phyloP scores from a whole-genome alignment of 2,329 filamentous ascomycete species.

The Fusarium palustre region DNA sequence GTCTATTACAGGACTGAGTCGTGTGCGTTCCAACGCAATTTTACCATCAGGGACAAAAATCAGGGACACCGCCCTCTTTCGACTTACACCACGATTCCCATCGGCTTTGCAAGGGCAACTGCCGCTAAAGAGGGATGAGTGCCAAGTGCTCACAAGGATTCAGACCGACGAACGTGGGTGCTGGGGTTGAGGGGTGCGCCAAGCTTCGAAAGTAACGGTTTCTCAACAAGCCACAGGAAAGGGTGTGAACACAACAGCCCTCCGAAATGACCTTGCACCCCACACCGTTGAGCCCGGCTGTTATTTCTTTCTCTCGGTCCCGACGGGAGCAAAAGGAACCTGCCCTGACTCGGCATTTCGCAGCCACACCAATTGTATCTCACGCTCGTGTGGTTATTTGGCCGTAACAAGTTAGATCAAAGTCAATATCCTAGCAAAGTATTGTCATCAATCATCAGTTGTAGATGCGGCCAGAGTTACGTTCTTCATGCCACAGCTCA shows the following conservation, averaged over 20 bases:
- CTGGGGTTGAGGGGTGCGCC: constrained; percentile 29
- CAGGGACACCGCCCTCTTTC: constrained; percentile 15
- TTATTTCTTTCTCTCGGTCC: constrained; percentile 40
- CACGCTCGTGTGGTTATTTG: constrained; percentile 6
- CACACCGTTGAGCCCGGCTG: constrained; percentile 42
- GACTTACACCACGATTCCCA: constrained; percentile 28
- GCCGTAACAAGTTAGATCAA: constrained; percentile 11
- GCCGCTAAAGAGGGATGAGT: constrained; percentile 27
- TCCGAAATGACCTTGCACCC: constrained; percentile 24
- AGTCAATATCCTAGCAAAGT: not conserved
- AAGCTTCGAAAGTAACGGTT: constrained; percentile 19
- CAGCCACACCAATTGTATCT: constrained; percentile 38
- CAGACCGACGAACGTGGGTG: constrained; percentile 44
- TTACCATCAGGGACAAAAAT: constrained; percentile 4
- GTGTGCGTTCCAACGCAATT: not conserved
- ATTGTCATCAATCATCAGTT: not conserved
- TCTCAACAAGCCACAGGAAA: not conserved
- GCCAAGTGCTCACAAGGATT: constrained; percentile 38
- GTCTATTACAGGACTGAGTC: not conserved
- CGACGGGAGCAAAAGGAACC: constrained; percentile 43
- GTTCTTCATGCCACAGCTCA: not conserved
- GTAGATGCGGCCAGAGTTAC: not conserved
- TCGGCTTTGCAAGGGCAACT: constrained; percentile 29
- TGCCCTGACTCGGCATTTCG: constrained; percentile 40
- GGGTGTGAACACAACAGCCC: constrained; percentile 26